Evolutionary conservation across 1,284 basidiomycete species (phyloP).

Genomic region (Ustilago vetiveriae): DNA sequence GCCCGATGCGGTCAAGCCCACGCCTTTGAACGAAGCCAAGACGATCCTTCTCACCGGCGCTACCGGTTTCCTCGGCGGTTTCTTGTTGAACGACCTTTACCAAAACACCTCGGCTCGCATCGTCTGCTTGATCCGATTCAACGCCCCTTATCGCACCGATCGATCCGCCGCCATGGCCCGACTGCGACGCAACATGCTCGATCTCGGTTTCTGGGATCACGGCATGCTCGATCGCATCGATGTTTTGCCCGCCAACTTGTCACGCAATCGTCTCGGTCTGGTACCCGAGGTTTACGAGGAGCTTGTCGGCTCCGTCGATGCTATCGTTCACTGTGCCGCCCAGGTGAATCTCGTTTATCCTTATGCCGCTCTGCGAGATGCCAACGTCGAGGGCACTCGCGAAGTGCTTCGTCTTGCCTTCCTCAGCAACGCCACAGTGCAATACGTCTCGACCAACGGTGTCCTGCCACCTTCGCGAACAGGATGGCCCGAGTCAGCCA

Average conservation of each 20-base stretch:
- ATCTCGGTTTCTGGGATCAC: conserved; percentile 65
- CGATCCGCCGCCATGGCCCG: conserved; percentile 64
- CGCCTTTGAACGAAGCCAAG: conserved; percentile 49
- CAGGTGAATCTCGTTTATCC: conserved; percentile 67
- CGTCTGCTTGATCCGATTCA: conserved; percentile 66
- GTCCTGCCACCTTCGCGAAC: conserved; percentile 62
- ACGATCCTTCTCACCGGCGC: conserved; percentile 66
- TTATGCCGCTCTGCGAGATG: conserved; percentile 64
- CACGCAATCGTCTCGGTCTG: conserved; percentile 60
- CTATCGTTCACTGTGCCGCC: conserved; percentile 65
- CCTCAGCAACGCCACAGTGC: conserved; percentile 63
- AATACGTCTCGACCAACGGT: conserved; percentile 68
- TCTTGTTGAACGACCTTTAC: conserved; percentile 62
- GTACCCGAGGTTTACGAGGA: conserved; percentile 50
- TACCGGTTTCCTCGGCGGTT: conserved; percentile 66
- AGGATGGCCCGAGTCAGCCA: conserved; percentile 59
- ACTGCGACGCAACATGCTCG: conserved; percentile 64
- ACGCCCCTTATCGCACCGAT: conserved; percentile 55
- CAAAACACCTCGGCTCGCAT: conserved; percentile 62
- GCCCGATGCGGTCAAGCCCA: conserved; percentile 15
- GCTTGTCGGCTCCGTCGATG: conserved; percentile 56
- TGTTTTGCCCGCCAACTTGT: conserved; percentile 62
- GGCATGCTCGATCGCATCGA: conserved; percentile 63
- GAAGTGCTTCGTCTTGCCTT: conserved; percentile 67
- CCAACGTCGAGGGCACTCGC: conserved; percentile 67